phyloP scores from a whole-genome alignment of 2,329 filamentous ascomycete genomes.

The Talaromyces funiculosus region DNA sequence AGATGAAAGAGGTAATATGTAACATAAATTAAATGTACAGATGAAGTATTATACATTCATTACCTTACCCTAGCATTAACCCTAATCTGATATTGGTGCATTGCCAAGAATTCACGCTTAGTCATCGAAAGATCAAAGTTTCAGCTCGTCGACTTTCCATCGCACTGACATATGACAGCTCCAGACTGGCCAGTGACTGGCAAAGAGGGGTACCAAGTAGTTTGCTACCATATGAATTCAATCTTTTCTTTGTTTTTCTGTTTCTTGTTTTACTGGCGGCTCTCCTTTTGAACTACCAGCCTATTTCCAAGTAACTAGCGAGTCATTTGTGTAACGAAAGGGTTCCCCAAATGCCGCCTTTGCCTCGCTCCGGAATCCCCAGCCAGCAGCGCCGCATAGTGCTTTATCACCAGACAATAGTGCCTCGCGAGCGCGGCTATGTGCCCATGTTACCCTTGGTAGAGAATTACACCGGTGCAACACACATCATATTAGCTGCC shows the following conservation, averaged over 20 bases:
- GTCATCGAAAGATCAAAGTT: neutral
- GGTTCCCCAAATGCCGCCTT: conserved; percentile 31
- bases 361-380: conserved; percentile 21
- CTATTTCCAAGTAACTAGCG: neutral
- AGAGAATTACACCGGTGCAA: conserved; percentile 56
- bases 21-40: neutral
- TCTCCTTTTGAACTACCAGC: neutral
- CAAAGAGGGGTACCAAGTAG: neutral
- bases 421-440: conserved; percentile 48
- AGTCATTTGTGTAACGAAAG: neutral
- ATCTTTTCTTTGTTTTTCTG: neutral
- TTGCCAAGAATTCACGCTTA: conserved; percentile 1
- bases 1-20: neutral
- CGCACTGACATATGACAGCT: neutral
- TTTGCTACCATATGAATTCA: neutral
- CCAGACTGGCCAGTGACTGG: neutral
- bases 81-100: neutral
- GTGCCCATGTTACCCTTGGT: conserved; percentile 59
- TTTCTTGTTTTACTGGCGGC: neutral
- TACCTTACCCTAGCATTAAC: neutral
- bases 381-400: conserved; percentile 35
- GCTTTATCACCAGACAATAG: conserved; percentile 61
- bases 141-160: conserved; percentile 1
- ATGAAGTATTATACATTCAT: no score
- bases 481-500: conserved; percentile 81